Evolutionary conservation across 2,329 filamentous ascomycete species (phyloP), one percentile per base, ranked within the genome.

Genomic region (Arthrobotrys iridis): DNA sequence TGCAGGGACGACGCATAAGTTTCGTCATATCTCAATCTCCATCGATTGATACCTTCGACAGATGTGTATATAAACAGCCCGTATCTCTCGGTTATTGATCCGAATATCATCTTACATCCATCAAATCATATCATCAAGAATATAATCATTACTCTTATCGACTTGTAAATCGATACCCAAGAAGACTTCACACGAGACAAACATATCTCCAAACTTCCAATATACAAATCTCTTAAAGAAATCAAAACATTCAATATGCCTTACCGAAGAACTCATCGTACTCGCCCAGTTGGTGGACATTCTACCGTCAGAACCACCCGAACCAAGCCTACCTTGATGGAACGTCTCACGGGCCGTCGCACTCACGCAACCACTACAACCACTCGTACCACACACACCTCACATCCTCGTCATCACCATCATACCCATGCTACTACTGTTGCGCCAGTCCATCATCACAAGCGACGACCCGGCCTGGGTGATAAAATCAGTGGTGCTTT

Each of bases 401-500:
- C 82, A 79, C 50, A 72, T 52, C 20, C 83, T 83, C 59, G 77
- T 33, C 15, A 83, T 83, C 4, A 85, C 84, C 41, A 83, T 83
- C 22, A 83, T 82, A 57, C 83, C 37, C 22, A 55, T 41, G 50
- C 72, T 28, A 22, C 50, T 8, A 81, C 79, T 18, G 81, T 83
- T 13, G 79, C 85, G 58, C 83, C 83, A 1, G 83, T 84, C 13
- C 86, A 88, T 76, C 89, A 90, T 80, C 90, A 92, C 63, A 87
- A 88, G 81, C 88, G 91, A 80, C 88, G 89, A 79, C 86, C 88
- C 2, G 87, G 86, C 40, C 84, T 93, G 77, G 90, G 90, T 50
- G 91, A 94, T 83, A 94, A 93, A 83, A 86, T 94, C 78, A 89
- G 87, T 57, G 92, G 92, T 15, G 91, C 91, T 0, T 84, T 94